A percentile compares a stretch with the other conserved stretches of the same genome.
Evolutionary conservation across 108 stramenopile species (phyloP).

Genomic region (Epipyxis sp.): DNA sequence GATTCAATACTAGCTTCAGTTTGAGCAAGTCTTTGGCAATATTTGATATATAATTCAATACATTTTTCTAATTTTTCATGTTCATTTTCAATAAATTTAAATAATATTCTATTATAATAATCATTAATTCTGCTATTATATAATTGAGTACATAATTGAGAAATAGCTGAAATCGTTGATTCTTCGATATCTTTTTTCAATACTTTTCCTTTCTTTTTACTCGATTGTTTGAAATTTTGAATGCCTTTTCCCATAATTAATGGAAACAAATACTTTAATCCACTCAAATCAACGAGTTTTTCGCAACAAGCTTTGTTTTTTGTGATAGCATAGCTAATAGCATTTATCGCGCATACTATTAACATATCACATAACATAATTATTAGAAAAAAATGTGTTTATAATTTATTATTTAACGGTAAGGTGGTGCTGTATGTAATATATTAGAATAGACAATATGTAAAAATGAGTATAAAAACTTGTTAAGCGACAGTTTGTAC

Average conservation of each 20-base stretch:
- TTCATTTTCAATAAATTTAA: neutral
- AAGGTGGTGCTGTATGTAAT: no score
- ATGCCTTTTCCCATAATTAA: no score
- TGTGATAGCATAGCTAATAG: slow-evolving; percentile 8
- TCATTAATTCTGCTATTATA: neutral
- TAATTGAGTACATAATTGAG: neutral
- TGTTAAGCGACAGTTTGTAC: no score
- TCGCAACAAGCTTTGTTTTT: slow-evolving; percentile 27
- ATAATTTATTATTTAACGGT: no score
- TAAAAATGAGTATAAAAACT: no score
- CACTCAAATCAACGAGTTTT: slow-evolving; percentile 38
- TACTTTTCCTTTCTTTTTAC: neutral
- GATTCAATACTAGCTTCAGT: neutral
- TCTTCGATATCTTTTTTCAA: neutral
- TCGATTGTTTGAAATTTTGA: neutral
- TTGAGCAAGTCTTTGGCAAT: neutral
- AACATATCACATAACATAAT: no score
- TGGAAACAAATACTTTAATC: slow-evolving; percentile 52
- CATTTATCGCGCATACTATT: slow-evolving; percentile 52
- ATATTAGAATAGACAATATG: no score
- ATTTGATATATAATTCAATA: neutral
- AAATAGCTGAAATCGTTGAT: neutral
- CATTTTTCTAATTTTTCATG: neutral
- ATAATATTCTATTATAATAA: neutral
- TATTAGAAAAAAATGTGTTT: no score